These are phyloP conservation scores for Pholiota molesta DNA, from an alignment of 768 basidiomycete genomes.

Conservation along the genomic window DNA sequence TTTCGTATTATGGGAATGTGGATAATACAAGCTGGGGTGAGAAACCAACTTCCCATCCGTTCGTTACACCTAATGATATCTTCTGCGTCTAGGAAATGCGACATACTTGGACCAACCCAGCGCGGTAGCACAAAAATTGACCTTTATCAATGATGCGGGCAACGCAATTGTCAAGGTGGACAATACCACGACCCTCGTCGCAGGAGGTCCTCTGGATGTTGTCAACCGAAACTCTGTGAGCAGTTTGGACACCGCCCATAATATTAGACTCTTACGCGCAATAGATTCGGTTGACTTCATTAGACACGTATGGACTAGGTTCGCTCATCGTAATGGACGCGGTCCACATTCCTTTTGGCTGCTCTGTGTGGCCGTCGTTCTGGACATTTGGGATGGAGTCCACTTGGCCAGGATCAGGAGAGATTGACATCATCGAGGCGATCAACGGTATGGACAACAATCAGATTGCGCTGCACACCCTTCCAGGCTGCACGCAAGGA, in stretches of 20 bases:
- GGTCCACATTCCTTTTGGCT: constrained; percentile 52
- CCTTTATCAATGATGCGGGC: constrained; percentile 61
- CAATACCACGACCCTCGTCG: constrained; percentile 56
- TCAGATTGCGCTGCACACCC: constrained; percentile 82
- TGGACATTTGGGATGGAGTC: constrained; percentile 47
- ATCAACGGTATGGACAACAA: constrained; percentile 74
- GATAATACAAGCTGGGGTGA: constrained; percentile 52
- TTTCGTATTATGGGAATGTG: constrained; percentile 53
- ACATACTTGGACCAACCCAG: constrained; percentile 54
- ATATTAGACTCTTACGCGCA: constrained; percentile 4
- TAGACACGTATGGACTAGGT: constrained; percentile 44
- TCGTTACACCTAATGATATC: not conserved
- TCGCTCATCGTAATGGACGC: constrained; percentile 48
- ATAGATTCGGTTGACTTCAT: constrained; percentile 48
- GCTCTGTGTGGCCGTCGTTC: constrained; percentile 56
- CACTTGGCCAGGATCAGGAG: constrained; percentile 48
- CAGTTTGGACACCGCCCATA: constrained; percentile 12
- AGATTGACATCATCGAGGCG: constrained; percentile 77
- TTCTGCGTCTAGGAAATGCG: constrained; percentile 52
- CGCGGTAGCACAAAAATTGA: constrained; percentile 52
- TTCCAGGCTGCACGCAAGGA: constrained; percentile 41
- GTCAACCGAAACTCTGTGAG: constrained; percentile 52
- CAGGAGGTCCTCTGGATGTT: constrained; percentile 19
- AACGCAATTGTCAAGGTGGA: constrained; percentile 78
- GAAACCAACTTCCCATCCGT: constrained; percentile 10